phyloP scores from a whole-genome alignment of 1,284 basidiomycete species.

The Megacollybia platyphylla region DNA sequence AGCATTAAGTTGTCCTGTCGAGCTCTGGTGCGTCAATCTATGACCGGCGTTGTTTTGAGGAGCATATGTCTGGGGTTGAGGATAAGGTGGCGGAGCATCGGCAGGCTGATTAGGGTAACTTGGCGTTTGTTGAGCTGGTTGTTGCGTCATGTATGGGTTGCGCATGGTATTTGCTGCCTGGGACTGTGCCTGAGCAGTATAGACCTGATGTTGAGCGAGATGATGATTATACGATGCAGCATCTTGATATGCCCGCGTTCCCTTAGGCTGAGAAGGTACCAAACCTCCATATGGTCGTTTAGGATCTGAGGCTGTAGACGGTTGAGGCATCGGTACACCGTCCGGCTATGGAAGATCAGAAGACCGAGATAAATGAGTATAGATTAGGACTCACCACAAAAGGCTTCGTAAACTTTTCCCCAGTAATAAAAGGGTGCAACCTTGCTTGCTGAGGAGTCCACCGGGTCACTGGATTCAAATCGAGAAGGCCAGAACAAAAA shows the following conservation, averaged over 20 bases:
- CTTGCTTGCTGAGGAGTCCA: conserved; percentile 98
- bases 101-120: conserved; percentile 9
- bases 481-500: conserved; percentile 90
- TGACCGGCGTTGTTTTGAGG: conserved; percentile 21
- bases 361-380: neutral
- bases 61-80: conserved; percentile 20
- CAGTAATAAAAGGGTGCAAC: conserved; percentile 95
- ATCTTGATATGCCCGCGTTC: conserved; percentile 80
- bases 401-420: conserved; percentile 86
- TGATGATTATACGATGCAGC: conserved; percentile 93
- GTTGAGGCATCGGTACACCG: conserved; percentile 23
- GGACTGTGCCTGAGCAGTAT: conserved; percentile 71
- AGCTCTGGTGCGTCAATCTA: conserved; percentile 32
- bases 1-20: conserved; percentile 32
- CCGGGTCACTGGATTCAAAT: conserved; percentile 88
- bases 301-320: conserved; percentile 35
- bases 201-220: conserved; percentile 86
- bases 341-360: conserved; percentile 30
- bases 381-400: conserved; percentile 55
- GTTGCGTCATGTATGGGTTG: conserved; percentile 57
- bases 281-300: conserved; percentile 94
- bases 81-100: conserved; percentile 18
- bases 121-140: conserved; percentile 16
- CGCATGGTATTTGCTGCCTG: conserved; percentile 58
- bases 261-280: conserved; percentile 68